Percentiles rank a stretch among this genome's conserved stretches.
phyloP scores from a whole-genome alignment of 1,284 basidiomycete species.

The Malassezia sp. region DNA sequence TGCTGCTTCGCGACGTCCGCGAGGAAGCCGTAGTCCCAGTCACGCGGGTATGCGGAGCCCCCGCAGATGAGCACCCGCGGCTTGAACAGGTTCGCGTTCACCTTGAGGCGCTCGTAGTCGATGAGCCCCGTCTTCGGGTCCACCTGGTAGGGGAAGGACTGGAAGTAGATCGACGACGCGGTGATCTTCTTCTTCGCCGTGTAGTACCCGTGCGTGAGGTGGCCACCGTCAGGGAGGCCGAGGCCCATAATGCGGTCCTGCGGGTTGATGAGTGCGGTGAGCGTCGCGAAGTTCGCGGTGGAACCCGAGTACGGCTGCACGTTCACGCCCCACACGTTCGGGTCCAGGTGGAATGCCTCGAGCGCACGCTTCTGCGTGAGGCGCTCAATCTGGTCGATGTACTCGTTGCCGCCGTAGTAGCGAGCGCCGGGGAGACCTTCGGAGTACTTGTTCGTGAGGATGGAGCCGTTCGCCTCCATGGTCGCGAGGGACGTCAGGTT shows the following conservation, averaged over 20 bases:
- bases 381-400: slow-evolving; percentile 89
- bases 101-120: slow-evolving; percentile 72
- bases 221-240: slow-evolving; percentile 93
- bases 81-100: slow-evolving; percentile 91
- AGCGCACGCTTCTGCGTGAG: slow-evolving; percentile 92
- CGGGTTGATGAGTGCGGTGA: slow-evolving; percentile 91
- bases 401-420: slow-evolving; percentile 80
- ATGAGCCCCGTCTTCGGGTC: slow-evolving; percentile 62
- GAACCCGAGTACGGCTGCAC: slow-evolving; percentile 94
- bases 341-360: slow-evolving; percentile 89
- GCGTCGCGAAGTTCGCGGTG: slow-evolving; percentile 72
- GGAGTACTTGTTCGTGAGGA: slow-evolving; percentile 93
- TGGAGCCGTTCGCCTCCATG: slow-evolving; percentile 98
- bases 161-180: slow-evolving; percentile 99
- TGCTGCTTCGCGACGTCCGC: slow-evolving; percentile 74
- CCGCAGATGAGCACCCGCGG: slow-evolving; percentile 92
- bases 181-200: slow-evolving; percentile 99
- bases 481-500: slow-evolving; percentile 46
- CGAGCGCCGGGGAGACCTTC: slow-evolving; percentile 63
- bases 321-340: slow-evolving; percentile 86
- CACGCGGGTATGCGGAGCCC: slow-evolving; percentile 94
- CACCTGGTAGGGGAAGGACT: slow-evolving; percentile 90
- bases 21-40: slow-evolving; percentile 66
- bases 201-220: slow-evolving; percentile 96
- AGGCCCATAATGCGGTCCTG: slow-evolving; percentile 99